Conservation (phyloP, 257 asterid species). For the Henckelia pumila region DNA sequence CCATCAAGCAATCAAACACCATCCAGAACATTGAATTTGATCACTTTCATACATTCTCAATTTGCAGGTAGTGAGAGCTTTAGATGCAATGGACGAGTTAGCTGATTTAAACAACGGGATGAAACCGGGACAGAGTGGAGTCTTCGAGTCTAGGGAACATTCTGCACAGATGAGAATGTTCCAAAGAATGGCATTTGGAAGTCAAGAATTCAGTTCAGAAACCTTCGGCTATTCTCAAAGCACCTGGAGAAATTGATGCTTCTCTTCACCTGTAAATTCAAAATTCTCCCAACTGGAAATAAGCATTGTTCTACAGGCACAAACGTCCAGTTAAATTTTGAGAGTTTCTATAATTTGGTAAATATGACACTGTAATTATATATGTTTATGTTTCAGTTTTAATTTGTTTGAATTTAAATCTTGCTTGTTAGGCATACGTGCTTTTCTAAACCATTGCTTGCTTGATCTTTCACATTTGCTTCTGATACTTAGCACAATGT, state of each 20-base stretch:
- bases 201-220: slow-evolving; percentile 69
- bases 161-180: slow-evolving; percentile 87
- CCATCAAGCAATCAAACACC: neutral
- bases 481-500: too few species aligned
- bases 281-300: neutral
- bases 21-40: neutral
- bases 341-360: neutral
- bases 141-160: slow-evolving; percentile 69
- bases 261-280: neutral
- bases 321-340: too few species aligned
- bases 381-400: neutral
- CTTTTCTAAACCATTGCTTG: too few species aligned
- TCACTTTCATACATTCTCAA: neutral
- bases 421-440: too few species aligned
- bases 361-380: too few species aligned
- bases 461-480: too few species aligned
- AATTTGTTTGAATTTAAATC: too few species aligned
- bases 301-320: too few species aligned
- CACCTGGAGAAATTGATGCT: slow-evolving; percentile 41
- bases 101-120: slow-evolving; percentile 75
- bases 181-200: slow-evolving; percentile 88
- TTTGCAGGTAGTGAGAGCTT: slow-evolving; percentile 71
- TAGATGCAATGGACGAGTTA: slow-evolving; percentile 67
- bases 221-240: slow-evolving; percentile 47
- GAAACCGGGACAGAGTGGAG: slow-evolving; percentile 83